phyloP scores from a whole-genome alignment of 257 asterid genomes.

The Rehmannia glutinosa region DNA sequence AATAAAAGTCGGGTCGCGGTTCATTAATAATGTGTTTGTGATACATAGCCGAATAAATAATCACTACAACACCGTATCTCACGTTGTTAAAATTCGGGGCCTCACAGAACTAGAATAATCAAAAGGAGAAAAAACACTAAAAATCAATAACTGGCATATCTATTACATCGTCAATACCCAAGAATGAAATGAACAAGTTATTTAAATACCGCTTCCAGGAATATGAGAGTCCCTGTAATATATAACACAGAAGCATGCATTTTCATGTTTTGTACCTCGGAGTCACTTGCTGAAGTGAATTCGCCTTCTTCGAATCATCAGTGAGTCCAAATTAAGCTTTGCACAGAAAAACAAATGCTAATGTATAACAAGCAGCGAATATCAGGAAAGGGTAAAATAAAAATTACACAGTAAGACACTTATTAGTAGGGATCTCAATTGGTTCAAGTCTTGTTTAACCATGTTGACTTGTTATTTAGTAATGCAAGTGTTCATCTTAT shows the following conservation, averaged over 20 bases:
- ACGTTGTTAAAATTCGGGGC: too few relatives aligned
- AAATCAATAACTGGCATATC: too few relatives aligned
- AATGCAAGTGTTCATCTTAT: background rate
- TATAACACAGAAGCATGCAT: slow-evolving; percentile 6
- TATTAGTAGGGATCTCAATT: background rate
- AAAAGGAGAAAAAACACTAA: too few relatives aligned
- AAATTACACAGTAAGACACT: background rate
- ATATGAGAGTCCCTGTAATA: background rate
- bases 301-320: slow-evolving; percentile 35
- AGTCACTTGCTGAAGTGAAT: slow-evolving; percentile 29
- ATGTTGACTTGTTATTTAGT: background rate
- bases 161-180: too few relatives aligned
- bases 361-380: background rate
- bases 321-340: slow-evolving; percentile 25
- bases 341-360: slow-evolving; percentile 25
- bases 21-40: too few relatives aligned
- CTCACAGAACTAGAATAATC: too few relatives aligned
- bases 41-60: too few relatives aligned
- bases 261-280: too few relatives aligned
- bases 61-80: too few relatives aligned
- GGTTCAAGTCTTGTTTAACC: background rate
- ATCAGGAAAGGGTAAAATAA: too few relatives aligned
- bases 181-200: too few relatives aligned
- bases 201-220: background rate
- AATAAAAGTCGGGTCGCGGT: too few relatives aligned